These are phyloP conservation scores for Tylopilus cervinicoccineus DNA, from an alignment of 768 basidiomycete species.

Conservation along the genomic window DNA sequence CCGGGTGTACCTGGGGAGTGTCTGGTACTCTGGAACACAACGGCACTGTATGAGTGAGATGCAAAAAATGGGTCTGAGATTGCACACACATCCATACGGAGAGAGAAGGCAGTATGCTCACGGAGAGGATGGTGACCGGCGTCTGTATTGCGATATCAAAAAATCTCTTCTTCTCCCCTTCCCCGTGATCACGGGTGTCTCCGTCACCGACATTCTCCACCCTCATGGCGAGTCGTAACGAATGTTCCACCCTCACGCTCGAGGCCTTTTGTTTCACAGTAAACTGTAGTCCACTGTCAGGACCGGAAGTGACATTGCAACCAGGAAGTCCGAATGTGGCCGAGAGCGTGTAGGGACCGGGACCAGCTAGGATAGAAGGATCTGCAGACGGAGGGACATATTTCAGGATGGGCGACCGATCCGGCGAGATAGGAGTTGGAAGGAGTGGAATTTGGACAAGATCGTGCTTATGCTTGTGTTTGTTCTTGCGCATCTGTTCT, in stretches of 20 bases:
- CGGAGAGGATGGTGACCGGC: conserved; percentile 84
- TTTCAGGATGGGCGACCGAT: conserved; percentile 26
- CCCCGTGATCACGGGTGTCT: conserved; percentile 49
- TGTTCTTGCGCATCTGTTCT: conserved; percentile 10
- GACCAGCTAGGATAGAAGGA: conserved; percentile 21
- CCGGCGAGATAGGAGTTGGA: conserved; percentile 28
- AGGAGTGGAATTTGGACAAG: conserved; percentile 18
- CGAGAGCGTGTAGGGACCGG: conserved; percentile 25
- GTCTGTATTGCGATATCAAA: conserved; percentile 89
- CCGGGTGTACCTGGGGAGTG: conserved; percentile 72
- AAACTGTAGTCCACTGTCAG: conserved; percentile 49
- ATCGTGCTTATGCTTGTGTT: conserved; percentile 6
- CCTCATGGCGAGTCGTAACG: conserved; percentile 75
- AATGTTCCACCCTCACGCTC: conserved; percentile 70
- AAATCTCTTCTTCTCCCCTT: conserved; percentile 68
- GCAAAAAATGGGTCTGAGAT: neutral
- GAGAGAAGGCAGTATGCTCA: conserved; percentile 38
- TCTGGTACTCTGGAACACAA: conserved; percentile 75
- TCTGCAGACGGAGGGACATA: conserved; percentile 14
- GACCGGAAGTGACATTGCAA: conserved; percentile 3
- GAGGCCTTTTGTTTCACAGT: conserved; percentile 67
- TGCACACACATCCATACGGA: neutral
- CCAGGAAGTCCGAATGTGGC: conserved; percentile 15
- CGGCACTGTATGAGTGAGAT: conserved; percentile 52
- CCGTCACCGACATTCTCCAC: conserved; percentile 75